These are phyloP conservation scores for Bremia lactucae DNA, from an alignment of 352 stramenopile genomes.

Conservation along the genomic window DNA sequence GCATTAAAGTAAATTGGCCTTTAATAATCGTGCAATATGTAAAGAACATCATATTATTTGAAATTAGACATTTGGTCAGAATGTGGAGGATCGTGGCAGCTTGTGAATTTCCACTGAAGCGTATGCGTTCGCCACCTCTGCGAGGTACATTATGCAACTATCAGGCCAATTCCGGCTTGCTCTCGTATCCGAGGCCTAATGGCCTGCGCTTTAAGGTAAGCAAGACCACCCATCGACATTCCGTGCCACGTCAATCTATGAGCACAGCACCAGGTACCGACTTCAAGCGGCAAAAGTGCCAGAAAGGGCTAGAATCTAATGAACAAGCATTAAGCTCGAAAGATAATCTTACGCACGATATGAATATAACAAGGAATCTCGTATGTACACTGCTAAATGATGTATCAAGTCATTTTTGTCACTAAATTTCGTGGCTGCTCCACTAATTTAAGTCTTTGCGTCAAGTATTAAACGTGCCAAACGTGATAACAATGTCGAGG, in stretches of 20 bases:
- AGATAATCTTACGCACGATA: slow-evolving; percentile 16
- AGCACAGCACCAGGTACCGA: slow-evolving; percentile 5
- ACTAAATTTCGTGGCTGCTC: slow-evolving; percentile 1
- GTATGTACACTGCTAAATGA: slow-evolving; percentile 10
- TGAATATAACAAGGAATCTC: slow-evolving; percentile 35
- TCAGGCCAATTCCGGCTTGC: slow-evolving; percentile 3
- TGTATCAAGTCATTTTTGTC: not conserved
- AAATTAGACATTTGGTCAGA: too few species aligned
- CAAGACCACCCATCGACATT: not conserved
- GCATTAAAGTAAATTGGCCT: too few species aligned
- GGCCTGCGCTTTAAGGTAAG: not conserved
- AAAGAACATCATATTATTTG: too few species aligned
- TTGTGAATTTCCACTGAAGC: not conserved
- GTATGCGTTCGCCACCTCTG: slow-evolving; percentile 1
- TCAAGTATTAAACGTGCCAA: slow-evolving; percentile 68
- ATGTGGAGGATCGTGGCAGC: too few species aligned
- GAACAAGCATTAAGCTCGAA: slow-evolving; percentile 38
- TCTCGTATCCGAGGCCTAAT: not conserved
- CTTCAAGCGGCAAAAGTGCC: slow-evolving; percentile 2
- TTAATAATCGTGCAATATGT: too few species aligned
- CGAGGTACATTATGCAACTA: not conserved
- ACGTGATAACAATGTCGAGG: slow-evolving; percentile 67
- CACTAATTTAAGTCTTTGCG: slow-evolving; percentile 37
- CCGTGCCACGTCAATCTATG: slow-evolving; percentile 3
- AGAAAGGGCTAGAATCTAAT: slow-evolving; percentile 16